phyloP scores from a whole-genome alignment of 352 stramenopile species.

The Globisporangium camurandrum region DNA sequence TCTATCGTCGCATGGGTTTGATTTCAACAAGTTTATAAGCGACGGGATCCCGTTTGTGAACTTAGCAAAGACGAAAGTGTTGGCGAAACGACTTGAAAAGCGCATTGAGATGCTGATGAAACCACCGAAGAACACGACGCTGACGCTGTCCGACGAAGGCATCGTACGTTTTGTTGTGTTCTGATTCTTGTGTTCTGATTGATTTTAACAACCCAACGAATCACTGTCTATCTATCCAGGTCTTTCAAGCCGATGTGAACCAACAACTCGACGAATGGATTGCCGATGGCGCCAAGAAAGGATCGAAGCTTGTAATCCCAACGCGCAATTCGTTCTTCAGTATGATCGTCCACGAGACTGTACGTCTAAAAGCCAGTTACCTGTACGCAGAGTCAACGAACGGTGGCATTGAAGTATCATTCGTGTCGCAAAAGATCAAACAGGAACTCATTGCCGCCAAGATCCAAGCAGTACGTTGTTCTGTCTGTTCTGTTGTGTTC shows the following conservation, averaged over 20 bases:
- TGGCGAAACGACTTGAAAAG: slow-evolving; percentile 48
- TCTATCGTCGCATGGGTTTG: slow-evolving; percentile 75
- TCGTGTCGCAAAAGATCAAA: slow-evolving; percentile 55
- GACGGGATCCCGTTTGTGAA: slow-evolving; percentile 80
- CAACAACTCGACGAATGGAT: slow-evolving; percentile 48
- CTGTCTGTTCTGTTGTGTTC: not conserved
- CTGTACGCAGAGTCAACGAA: slow-evolving; percentile 47
- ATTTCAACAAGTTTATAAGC: slow-evolving; percentile 84
- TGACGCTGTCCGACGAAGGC: slow-evolving; percentile 42
- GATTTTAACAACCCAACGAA: not conserved
- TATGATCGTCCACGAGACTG: slow-evolving; percentile 67
- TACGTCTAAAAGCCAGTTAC: slow-evolving; percentile 42
- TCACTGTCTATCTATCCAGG: slow-evolving; percentile 3
- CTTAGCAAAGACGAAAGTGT: slow-evolving; percentile 31
- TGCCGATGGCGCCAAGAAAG: slow-evolving; percentile 34
- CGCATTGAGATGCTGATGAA: slow-evolving; percentile 53
- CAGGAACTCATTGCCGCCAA: slow-evolving; percentile 50
- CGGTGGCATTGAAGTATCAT: slow-evolving; percentile 48
- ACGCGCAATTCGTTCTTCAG: slow-evolving; percentile 65
- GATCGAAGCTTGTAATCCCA: slow-evolving; percentile 39
- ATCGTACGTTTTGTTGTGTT: slow-evolving; percentile 6
- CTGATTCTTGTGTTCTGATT: not conserved
- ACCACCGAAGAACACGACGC: slow-evolving; percentile 33
- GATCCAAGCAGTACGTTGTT: slow-evolving; percentile 13
- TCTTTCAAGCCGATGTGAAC: slow-evolving; percentile 38